Evolutionary conservation across 768 basidiomycete species (phyloP), one percentile per base, ranked within the genome.

Genomic region (Lepiota venenata): DNA sequence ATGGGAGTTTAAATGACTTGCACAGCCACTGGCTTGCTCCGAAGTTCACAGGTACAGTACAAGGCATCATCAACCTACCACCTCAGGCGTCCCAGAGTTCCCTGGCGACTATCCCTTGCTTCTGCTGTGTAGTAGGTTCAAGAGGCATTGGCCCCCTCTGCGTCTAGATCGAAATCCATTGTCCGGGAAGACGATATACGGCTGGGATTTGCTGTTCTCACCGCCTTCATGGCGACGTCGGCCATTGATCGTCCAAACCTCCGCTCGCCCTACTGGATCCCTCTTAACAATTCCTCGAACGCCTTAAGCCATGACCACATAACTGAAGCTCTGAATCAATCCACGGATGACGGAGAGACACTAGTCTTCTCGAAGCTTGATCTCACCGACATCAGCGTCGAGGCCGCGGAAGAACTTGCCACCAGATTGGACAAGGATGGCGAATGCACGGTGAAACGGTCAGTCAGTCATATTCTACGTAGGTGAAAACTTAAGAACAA

Each of bases 351-450:
- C 50, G 93, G 93, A 7, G 82, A 83, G 54, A 96, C 94, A 5
- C 75, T 99, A 52, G 85, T 93, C 64, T 80, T 98, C 46, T 84
- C 89, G 56, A 87, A 91, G 69, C 81, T 87, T 70, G 79, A 79
- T 41, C 73, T 98, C 36, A 82, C 84, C 9, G 85, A 92, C 56
- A 80, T 98, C 39, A 85, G 85, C 8, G 80, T 84, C 59, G 77
- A 78, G 40, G 87, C 87, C n/a, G 87, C 84, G 7, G 80, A 87
- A 59, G 85, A 87, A 61, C 81, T 98, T n/a, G 83, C 83, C 14
- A 77, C 74, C 25, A 70, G 73, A 69, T 70, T 73, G 64, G 74
- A 73, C 52, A 60, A 71, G 57, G 71, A 82, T 42, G 76, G 76
- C 47, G 79, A 81, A 40, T 74, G 78, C 57, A 64, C 72, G 14